phyloP scores from a whole-genome alignment of 129 eudicot genomes.

The Artemisia tridentata region DNA sequence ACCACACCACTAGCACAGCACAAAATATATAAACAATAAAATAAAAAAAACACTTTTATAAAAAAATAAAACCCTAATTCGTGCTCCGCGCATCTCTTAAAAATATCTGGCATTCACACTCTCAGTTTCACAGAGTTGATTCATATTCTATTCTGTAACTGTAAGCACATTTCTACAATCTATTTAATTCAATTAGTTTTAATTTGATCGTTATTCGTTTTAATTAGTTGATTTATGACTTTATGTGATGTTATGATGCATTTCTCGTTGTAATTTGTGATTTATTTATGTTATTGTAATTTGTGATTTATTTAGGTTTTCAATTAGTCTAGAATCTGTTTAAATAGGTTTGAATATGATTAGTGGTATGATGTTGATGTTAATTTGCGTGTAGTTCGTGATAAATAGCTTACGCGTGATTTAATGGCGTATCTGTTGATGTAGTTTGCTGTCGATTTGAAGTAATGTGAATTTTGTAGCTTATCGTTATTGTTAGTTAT shows the following conservation, averaged over 20 bases:
- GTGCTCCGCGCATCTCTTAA: conserved; percentile 8
- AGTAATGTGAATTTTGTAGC: background rate
- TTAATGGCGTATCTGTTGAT: background rate
- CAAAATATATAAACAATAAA: conserved; percentile 14
- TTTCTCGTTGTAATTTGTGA: no score
- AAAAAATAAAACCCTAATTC: conserved; percentile 28
- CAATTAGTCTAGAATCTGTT: background rate
- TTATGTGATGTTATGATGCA: no score
- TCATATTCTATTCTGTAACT: background rate
- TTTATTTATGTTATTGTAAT: no score
- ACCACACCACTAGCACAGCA: background rate
- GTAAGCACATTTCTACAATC: conserved; percentile 14
- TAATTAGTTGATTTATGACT: no score
- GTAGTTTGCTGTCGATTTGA: background rate
- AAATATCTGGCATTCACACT: conserved; percentile 18
- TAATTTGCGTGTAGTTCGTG: background rate
- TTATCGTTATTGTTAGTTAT: background rate
- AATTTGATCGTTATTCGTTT: no score
- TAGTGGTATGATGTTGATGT: background rate
- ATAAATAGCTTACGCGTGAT: background rate
- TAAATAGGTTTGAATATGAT: background rate
- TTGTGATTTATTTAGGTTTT: no score
- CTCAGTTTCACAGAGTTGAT: conserved; percentile 7
- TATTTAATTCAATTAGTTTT: background rate
- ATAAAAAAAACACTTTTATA: background rate